phyloP scores from a whole-genome alignment of 2,329 filamentous ascomycete species.

The Aspergillus sp. region DNA sequence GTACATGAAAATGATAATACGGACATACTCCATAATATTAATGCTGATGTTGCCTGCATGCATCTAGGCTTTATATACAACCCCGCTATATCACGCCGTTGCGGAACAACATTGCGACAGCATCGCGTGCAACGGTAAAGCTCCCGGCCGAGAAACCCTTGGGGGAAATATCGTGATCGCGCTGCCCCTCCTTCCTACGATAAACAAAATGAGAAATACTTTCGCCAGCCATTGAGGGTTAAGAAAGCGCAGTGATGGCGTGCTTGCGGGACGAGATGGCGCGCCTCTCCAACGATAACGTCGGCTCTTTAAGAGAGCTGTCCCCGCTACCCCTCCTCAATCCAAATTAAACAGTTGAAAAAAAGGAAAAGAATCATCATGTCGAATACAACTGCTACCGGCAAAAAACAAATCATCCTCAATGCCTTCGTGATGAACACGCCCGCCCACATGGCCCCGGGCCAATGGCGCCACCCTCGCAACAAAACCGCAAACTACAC shows the following conservation, averaged over 20 bases:
- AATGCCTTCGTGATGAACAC: slow-evolving; percentile 52
- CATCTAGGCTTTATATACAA: not conserved
- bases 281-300: not conserved
- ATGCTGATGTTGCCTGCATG: not conserved
- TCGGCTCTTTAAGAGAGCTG: too few species aligned
- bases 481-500: slow-evolving; percentile 43
- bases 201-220: not conserved
- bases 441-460: slow-evolving; percentile 49
- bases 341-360: not conserved
- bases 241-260: not conserved
- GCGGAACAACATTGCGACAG: not conserved
- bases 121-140: not conserved
- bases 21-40: not conserved
- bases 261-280: not conserved
- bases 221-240: too few species aligned
- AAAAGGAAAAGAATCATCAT: not conserved
- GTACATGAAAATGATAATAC: too few species aligned
- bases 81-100: not conserved
- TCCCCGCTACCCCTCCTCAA: too few species aligned
- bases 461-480: slow-evolving; percentile 36
- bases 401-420: slow-evolving; percentile 44
- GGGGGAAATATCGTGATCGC: not conserved
- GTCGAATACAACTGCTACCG: not conserved
- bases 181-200: not conserved
- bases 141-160: not conserved